Evolutionary conservation across 2,329 filamentous ascomycete species (phyloP).

Genomic region (Microsporum audouinii): DNA sequence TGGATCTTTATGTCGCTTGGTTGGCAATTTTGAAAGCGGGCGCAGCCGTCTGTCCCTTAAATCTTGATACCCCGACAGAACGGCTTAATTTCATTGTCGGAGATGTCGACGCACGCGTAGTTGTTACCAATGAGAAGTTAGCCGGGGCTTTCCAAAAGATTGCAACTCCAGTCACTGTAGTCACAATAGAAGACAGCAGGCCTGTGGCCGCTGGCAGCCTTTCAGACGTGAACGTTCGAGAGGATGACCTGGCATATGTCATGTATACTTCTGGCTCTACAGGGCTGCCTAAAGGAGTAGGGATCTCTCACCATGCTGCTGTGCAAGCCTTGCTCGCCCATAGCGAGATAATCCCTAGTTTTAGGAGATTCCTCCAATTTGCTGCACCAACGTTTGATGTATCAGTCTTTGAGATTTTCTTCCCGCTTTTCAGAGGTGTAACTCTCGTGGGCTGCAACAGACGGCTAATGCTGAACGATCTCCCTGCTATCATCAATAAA

Average conservation of each 20-base stretch:
- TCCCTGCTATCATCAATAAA: slow-evolving; percentile 53
- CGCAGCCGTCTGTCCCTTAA: slow-evolving; percentile 74
- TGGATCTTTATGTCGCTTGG: slow-evolving; percentile 64
- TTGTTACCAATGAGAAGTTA: slow-evolving; percentile 48
- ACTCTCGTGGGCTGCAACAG: slow-evolving; percentile 65
- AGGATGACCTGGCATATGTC: slow-evolving; percentile 57
- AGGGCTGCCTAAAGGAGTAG: slow-evolving; percentile 77
- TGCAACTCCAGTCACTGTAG: slow-evolving; percentile 8
- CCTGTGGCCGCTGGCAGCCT: neutral
- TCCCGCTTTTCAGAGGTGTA: slow-evolving; percentile 60
- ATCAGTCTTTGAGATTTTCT: slow-evolving; percentile 90
- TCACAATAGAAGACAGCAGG: neutral
- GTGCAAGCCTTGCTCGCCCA: slow-evolving; percentile 77
- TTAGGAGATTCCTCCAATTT: slow-evolving; percentile 77
- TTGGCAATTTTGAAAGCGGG: slow-evolving; percentile 71
- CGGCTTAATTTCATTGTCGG: slow-evolving; percentile 66
- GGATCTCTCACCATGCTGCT: slow-evolving; percentile 65
- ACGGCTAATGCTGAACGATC: slow-evolving; percentile 59
- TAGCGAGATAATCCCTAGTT: slow-evolving; percentile 61
- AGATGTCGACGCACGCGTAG: slow-evolving; percentile 60
- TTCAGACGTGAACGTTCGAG: neutral
- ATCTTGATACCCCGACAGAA: slow-evolving; percentile 64
- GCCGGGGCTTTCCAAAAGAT: slow-evolving; percentile 16
- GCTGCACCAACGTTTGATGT: slow-evolving; percentile 90
- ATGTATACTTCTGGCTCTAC: slow-evolving; percentile 93